Base-by-base conservation (phyloP, 2,329 filamentous ascomycete genomes). In the Fusarium ambrosium region DNA sequence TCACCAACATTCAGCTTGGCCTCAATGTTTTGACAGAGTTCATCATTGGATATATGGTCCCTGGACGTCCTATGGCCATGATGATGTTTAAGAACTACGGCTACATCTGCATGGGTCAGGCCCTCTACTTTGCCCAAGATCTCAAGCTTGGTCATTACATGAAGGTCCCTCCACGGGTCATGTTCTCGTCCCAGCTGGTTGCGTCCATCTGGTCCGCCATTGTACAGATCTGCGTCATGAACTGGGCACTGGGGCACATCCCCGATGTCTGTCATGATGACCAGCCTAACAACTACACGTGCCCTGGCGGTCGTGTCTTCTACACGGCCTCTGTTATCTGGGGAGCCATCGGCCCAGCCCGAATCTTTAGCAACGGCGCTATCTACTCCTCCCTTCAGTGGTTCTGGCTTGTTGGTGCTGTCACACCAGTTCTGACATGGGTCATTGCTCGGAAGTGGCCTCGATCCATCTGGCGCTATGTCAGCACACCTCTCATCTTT, bases 21-120 rank as follows among this genome's bases (percentile, higher is more conserved):
- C 85, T 94, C 24, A 93, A 93, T 75, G 91, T 94, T 20, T 82
- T 94, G 68, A 92, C 92, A n/a, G 92, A 94, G 79, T 93, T 92
- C 77, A 88, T 94, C 69, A 88, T 92, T 70, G 92, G 92, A 7
- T 94, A 94, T 81, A 92, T 94, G 86, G 88, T 92, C 60, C 92
- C 92, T 0, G 92, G 92, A 29, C 87, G 88, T 4, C 92, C 92
- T 2, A 86, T 94, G 70, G 92, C 92, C 58, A 92, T 94, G 88
- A 94, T 94, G 92, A 88, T 94, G 84, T 94, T 94, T 85, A 94
- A 94, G 82, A 93, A 91, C 71, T 94, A 92, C 77, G 91, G 91
- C 61, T 93, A 92, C 79, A 89, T 93, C 66, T 90, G 87, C 82
- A 92, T 93, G 90, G 86, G 86, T 18, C 90, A 93, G 80, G 91